Base-by-base conservation (phyloP, 176 grass and related monocot species). In the Carex scoparia region DNA sequence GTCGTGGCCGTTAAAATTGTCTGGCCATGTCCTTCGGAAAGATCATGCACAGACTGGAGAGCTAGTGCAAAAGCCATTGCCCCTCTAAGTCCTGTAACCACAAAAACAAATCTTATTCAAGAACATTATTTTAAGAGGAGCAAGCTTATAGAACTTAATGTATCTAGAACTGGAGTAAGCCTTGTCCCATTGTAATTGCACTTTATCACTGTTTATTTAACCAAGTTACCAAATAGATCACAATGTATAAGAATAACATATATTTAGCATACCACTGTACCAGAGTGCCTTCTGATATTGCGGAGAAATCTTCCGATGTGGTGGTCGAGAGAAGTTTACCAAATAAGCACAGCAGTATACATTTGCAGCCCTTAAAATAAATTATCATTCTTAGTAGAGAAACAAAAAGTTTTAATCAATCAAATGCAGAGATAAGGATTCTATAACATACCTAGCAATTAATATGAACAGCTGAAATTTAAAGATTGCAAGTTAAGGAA, bases 11-110 rank as follows among this genome's bases (percentile, higher is more conserved):
- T 95, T 48, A 98, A 89, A 84, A 98, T 98, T 80, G 91, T 98
- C 79, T 94, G 79, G 23, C 95, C 91, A 13, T 94, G 95, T 65
- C 93, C 91, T 27, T 88, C 87, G 46, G 95, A 88, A 89, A 98
- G 93, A 87, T 98, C 95, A 84, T 98, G 95, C 83, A 92, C 86
- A 69, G 93, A 98, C 74, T 94, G 91, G 88, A 98, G 89, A 78
- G 95, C 93, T 65, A 98, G 89, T 8, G 95, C 95, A 94, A 98
- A 98, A 79, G 95, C 96, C 93, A 98, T 95, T 31, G 91, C 93
- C 32, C 95, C 95, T 88, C 95, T 88, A 80, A 98, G 93, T 64
- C 93, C 93, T 98, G 65, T 59, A 83, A 62, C 7, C 33, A 13
- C 61, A 85, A 56, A 89, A 71, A 58, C 15, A 91, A 7, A 10